Evolutionary conservation across 371 early-diverging fungal genomes (phyloP).

Genomic region (Paraphysoderma sedebokerense): DNA sequence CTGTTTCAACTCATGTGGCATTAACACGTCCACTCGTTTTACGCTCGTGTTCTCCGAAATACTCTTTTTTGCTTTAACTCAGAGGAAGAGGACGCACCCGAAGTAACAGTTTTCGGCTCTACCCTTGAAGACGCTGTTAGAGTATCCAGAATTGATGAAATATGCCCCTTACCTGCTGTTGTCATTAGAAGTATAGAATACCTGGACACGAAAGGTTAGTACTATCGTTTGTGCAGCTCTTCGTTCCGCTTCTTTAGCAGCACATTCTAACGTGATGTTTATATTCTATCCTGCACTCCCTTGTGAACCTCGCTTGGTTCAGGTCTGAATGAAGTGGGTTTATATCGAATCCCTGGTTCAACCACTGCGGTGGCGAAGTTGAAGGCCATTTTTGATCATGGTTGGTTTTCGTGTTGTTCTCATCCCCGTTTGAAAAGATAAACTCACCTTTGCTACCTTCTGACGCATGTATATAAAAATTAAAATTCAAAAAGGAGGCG

Average conservation of each 20-base stretch:
- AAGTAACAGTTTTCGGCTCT: slow-evolving; percentile 27
- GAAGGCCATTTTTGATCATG: slow-evolving; percentile 25
- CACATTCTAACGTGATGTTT: slow-evolving; percentile 1
- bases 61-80: too few species aligned
- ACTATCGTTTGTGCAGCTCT: neutral
- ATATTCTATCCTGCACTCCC: too few species aligned
- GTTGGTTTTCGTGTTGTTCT: slow-evolving; percentile 10
- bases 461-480: neutral
- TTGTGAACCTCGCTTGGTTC: too few species aligned
- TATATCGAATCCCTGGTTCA: slow-evolving; percentile 40
- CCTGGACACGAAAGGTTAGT: slow-evolving; percentile 31
- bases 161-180: slow-evolving; percentile 44
- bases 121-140: slow-evolving; percentile 31
- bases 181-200: slow-evolving; percentile 63
- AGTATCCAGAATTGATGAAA: slow-evolving; percentile 27
- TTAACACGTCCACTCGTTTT: too few species aligned
- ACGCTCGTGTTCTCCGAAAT: too few species aligned
- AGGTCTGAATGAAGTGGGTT: slow-evolving; percentile 38
- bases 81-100: too few species aligned
- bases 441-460: neutral
- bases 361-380: slow-evolving; percentile 29
- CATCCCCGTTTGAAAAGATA: neutral
- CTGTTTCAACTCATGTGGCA: too few species aligned
- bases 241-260: neutral
- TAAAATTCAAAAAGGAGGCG: slow-evolving; percentile 16